Conservation (phyloP, 257 asterid genomes). For the Solanum okadae region DNA sequence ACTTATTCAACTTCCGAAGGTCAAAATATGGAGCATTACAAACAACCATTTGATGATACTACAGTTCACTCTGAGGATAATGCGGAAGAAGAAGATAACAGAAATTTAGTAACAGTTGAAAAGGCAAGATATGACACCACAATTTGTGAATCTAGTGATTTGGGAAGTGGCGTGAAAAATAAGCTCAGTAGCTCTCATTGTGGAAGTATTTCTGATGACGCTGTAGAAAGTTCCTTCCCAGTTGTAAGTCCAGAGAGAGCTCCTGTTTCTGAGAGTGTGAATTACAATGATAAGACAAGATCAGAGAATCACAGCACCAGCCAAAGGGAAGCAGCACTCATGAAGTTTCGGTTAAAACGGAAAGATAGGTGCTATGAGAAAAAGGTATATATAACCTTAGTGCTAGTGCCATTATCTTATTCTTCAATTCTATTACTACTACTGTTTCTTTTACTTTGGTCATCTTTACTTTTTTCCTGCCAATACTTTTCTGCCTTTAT, state of each 20-base stretch:
- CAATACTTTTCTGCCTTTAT: not conserved
- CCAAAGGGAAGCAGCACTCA: conserved; percentile 85
- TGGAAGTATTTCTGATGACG: conserved; percentile 38
- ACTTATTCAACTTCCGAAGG: conserved; percentile 20
- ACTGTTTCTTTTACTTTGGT: not conserved
- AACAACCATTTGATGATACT: conserved; percentile 21
- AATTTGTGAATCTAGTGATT: not conserved
- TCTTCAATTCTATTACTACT: not conserved
- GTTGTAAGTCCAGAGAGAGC: conserved; percentile 42
- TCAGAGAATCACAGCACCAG: conserved; percentile 24
- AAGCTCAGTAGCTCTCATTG: conserved; percentile 24
- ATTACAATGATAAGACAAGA: not conserved
- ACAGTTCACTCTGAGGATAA: conserved; percentile 33
- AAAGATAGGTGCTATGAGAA: conserved; percentile 95
- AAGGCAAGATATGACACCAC: not conserved
- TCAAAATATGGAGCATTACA: conserved; percentile 19
- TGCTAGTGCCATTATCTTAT: not conserved
- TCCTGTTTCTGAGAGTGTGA: conserved; percentile 25
- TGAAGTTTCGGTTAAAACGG: conserved; percentile 73
- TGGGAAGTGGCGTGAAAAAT: conserved; percentile 8
- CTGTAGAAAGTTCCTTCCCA: conserved; percentile 37
- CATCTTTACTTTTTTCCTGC: not conserved
- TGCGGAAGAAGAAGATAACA: not conserved
- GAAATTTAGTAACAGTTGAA: not conserved
- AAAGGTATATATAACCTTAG: conserved; percentile 42